Conservation (phyloP, 495 filamentous ascomycete species). For the Platismatia glauca region DNA sequence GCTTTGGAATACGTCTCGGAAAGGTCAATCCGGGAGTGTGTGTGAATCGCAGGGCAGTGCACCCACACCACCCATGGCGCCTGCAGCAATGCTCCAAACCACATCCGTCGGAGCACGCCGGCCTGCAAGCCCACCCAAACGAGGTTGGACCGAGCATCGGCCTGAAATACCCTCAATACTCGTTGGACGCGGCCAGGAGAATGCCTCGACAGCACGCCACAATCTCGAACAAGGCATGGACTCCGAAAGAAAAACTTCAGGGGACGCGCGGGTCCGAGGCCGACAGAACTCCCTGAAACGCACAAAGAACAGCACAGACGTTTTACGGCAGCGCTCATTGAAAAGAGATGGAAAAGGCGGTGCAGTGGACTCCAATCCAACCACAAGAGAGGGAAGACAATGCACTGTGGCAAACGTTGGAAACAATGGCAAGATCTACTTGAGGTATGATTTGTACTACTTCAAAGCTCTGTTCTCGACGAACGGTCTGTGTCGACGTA, state of each 20-base stretch:
- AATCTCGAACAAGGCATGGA: slow-evolving; percentile 20
- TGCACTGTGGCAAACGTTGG: slow-evolving; percentile 94
- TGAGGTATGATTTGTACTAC: slow-evolving; percentile 57
- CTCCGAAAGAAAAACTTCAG: slow-evolving; percentile 16
- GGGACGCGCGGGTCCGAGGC: slow-evolving; percentile 8
- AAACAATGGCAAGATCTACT: slow-evolving; percentile 85
- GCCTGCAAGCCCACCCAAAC: slow-evolving; percentile 13
- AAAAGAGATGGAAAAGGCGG: slow-evolving; percentile 33
- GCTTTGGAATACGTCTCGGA: neutral
- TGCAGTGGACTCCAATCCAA: slow-evolving; percentile 28
- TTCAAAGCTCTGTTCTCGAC: neutral
- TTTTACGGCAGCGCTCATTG: slow-evolving; percentile 35
- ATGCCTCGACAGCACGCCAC: slow-evolving; percentile 20
- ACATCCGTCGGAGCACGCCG: neutral
- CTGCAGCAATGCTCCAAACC: slow-evolving; percentile 8
- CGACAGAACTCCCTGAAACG: slow-evolving; percentile 32
- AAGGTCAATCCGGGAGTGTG: neutral
- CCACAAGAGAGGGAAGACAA: slow-evolving; percentile 53
- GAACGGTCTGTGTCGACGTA: neutral
- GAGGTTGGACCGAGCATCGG: slow-evolving; percentile 20
- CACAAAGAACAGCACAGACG: slow-evolving; percentile 41
- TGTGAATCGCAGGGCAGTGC: neutral
- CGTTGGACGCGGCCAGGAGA: slow-evolving; percentile 20
- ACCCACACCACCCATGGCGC: slow-evolving; percentile 13
- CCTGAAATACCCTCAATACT: slow-evolving; percentile 18